These are phyloP conservation scores for Austroboletus novae-zelandiae DNA, from an alignment of 1,284 basidiomycete genomes.

Conservation along the genomic window DNA sequence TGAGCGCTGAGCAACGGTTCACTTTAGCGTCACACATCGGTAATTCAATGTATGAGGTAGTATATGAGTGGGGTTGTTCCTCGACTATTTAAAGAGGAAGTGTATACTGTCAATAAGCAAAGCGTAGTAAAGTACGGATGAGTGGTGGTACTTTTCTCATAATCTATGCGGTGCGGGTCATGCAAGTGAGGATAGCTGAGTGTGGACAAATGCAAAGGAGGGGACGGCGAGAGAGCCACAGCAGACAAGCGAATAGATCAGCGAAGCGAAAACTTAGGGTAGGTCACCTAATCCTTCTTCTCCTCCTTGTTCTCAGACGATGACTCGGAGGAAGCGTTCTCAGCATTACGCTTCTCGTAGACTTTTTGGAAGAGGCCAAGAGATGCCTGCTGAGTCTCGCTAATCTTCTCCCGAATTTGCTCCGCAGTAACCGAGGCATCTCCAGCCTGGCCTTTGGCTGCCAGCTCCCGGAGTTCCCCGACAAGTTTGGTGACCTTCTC, in stretches of 20 bases:
- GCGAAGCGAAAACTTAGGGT: not conserved
- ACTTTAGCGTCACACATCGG: not conserved
- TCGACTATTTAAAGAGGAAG: slow-evolving; percentile 13
- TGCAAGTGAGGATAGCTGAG: slow-evolving; percentile 8
- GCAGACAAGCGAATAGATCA: slow-evolving; percentile 7
- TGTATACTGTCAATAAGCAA: slow-evolving; percentile 17
- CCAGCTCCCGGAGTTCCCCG: slow-evolving; percentile 85
- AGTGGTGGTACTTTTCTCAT: slow-evolving; percentile 31
- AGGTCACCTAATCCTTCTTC: slow-evolving; percentile 64
- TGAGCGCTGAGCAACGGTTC: too few species aligned
- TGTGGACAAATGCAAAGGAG: slow-evolving; percentile 22
- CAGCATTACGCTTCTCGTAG: slow-evolving; percentile 88
- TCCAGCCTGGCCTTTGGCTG: slow-evolving; percentile 87
- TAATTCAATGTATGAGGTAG: slow-evolving; percentile 8
- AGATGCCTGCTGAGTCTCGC: slow-evolving; percentile 94
- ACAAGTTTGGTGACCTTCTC: slow-evolving; percentile 91
- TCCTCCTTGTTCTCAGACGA: slow-evolving; percentile 53
- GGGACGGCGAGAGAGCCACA: slow-evolving; percentile 23
- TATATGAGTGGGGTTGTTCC: slow-evolving; percentile 22
- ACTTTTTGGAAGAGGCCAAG: slow-evolving; percentile 99
- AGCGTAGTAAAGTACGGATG: slow-evolving; percentile 25
- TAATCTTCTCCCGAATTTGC: slow-evolving; percentile 89
- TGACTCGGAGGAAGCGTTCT: slow-evolving; percentile 53
- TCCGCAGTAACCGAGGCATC: slow-evolving; percentile 84
- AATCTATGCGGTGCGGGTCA: slow-evolving; percentile 26